Evolutionary conservation across 768 basidiomycete genomes (phyloP).

Genomic region (Suillus sp.): DNA sequence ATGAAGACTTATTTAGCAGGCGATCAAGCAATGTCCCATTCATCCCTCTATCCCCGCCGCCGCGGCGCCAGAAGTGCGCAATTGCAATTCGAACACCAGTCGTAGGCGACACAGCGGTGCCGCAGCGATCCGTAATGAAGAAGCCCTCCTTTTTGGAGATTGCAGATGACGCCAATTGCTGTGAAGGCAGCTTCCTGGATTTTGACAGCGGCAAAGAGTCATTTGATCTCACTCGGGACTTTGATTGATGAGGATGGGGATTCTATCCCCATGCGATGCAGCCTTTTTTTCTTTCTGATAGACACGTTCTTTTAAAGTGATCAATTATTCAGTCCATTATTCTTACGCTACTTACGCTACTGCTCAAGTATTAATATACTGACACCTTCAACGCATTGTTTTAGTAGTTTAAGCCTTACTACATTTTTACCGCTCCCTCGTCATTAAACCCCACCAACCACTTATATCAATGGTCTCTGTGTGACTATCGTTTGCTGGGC

Average conservation of each 20-base stretch:
- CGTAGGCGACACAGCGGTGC: conserved; percentile 40
- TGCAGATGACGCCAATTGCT: conserved; percentile 37
- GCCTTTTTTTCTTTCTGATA: conserved; percentile 6
- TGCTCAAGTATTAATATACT: conserved; percentile 9
- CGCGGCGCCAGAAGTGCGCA: conserved; percentile 15
- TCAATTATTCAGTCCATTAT: conserved; percentile 21
- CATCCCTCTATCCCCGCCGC: conserved; percentile 41
- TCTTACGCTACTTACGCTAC: conserved; percentile 13
- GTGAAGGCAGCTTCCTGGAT: conserved; percentile 43
- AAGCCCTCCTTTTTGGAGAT: conserved; percentile 78
- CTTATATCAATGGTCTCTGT: not conserved
- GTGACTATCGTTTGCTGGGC: not conserved
- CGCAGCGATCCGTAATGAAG: conserved; percentile 56
- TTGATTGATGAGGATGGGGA: conserved; percentile 42
- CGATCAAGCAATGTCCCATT: conserved; percentile 34
- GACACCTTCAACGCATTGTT: conserved; percentile 16
- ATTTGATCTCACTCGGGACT: conserved; percentile 40
- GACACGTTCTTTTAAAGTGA: conserved; percentile 13
- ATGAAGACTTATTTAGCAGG: conserved; percentile 6
- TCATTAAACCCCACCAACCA: not conserved
- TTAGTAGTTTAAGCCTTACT: conserved; percentile 19
- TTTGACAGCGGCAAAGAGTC: conserved; percentile 40
- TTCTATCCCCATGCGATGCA: not conserved
- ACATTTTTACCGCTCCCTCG: not conserved
- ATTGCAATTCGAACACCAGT: not conserved